Conservation (phyloP, 2,329 filamentous ascomycete genomes). For the Calonectria fujianensis region DNA sequence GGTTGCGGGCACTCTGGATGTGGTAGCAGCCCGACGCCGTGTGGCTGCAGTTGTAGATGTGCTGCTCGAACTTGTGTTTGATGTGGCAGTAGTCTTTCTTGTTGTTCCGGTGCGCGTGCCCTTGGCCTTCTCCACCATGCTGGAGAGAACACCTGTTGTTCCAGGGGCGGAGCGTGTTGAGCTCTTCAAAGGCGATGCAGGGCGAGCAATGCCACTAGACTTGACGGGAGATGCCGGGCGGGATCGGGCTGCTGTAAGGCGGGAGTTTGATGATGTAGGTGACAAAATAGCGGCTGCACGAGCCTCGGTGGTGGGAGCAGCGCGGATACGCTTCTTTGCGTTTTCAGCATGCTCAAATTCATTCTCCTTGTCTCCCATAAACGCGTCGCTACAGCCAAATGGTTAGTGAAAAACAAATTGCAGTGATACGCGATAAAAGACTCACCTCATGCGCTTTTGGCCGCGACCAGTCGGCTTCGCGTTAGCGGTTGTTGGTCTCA, state of each 20-base stretch:
- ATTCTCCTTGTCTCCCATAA: constrained; percentile 86
- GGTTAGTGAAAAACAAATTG: constrained; percentile 49
- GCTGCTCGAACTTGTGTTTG: constrained; percentile 63
- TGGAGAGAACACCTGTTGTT: constrained; percentile 70
- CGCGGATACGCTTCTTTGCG: constrained; percentile 80
- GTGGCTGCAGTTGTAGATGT: constrained; percentile 59
- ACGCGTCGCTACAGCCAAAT: constrained; percentile 73
- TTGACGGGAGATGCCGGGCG: constrained; percentile 73
- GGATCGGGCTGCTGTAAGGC: constrained; percentile 70
- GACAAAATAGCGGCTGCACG: constrained; percentile 81
- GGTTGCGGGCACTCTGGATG: constrained; percentile 60
- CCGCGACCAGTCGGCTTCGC: constrained; percentile 54
- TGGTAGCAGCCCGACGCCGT: constrained; percentile 60
- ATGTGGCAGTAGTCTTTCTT: constrained; percentile 67
- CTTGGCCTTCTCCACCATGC: constrained; percentile 78
- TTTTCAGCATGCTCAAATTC: constrained; percentile 75
- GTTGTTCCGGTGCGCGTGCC: constrained; percentile 69
- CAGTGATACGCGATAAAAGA: constrained; percentile 42
- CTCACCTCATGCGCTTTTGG: constrained; percentile 71
- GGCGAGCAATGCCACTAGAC: constrained; percentile 71
- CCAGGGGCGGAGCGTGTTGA: constrained; percentile 63
- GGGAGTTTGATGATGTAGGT: constrained; percentile 87
- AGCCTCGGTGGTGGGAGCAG: constrained; percentile 64
- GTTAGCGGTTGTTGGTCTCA: constrained; percentile 58
- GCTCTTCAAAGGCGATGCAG: constrained; percentile 78